Evolutionary conservation across 495 filamentous ascomycete species (phyloP).

Genomic region (Rhypophila decipiens): DNA sequence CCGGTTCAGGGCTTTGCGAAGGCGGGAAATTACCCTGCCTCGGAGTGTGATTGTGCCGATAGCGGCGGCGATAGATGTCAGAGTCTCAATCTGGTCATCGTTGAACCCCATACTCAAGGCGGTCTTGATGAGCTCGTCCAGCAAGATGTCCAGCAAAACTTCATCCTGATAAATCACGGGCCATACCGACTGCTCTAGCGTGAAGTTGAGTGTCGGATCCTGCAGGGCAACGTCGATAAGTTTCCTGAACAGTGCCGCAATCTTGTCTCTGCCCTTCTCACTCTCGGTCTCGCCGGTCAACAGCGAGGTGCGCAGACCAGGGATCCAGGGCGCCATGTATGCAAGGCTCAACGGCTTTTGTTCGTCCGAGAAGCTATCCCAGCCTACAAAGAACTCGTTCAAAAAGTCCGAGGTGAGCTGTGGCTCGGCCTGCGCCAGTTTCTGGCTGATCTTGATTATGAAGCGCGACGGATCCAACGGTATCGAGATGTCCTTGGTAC

Average conservation of each 20-base stretch:
- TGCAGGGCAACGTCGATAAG: conserved; percentile 54
- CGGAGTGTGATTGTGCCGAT: conserved; percentile 57
- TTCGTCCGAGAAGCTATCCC: conserved; percentile 56
- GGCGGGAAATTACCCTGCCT: conserved; percentile 53
- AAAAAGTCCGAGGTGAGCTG: conserved; percentile 61
- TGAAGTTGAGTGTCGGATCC: conserved; percentile 50
- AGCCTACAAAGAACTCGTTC: conserved; percentile 62
- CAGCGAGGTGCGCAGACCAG: conserved; percentile 49
- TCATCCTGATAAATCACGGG: conserved; percentile 57
- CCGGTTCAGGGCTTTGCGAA: conserved; percentile 57
- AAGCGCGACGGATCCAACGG: conserved; percentile 56
- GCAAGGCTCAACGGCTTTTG: conserved; percentile 57
- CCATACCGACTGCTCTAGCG: conserved; percentile 55
- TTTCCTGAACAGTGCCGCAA: conserved; percentile 55
- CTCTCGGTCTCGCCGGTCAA: conserved; percentile 50
- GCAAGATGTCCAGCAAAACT: conserved; percentile 52
- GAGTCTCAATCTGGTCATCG: conserved; percentile 51
- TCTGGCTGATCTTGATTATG: conserved; percentile 56
- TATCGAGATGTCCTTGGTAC: conserved; percentile 51
- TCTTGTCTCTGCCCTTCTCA: conserved; percentile 55
- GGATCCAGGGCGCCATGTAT: conserved; percentile 63
- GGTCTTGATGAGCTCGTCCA: conserved; percentile 57
- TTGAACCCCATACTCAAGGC: conserved; percentile 49
- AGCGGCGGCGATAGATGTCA: conserved; percentile 53
- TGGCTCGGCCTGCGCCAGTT: conserved; percentile 53